phyloP scores from a whole-genome alignment of 257 asterid genomes.

The Rhazya stricta region DNA sequence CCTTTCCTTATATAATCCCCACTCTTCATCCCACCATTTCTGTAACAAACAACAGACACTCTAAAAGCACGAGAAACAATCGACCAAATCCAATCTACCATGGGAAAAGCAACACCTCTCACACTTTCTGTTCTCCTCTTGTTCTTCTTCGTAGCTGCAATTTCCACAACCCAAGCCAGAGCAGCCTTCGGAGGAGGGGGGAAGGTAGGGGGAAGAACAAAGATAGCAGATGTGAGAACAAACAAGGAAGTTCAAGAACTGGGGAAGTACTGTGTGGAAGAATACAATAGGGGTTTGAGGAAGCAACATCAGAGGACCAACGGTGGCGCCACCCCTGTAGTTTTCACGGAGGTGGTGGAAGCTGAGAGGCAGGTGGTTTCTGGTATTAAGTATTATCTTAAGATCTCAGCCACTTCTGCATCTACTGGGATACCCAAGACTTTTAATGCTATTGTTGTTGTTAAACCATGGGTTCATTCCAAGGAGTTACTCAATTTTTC shows the following conservation, averaged over 20 bases:
- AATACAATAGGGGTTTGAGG: constrained; percentile 15
- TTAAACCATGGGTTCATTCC: constrained; percentile 43
- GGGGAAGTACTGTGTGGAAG: constrained; percentile 55
- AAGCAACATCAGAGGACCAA: background rate
- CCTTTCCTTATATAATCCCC: constrained; percentile 8
- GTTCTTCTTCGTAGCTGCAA: constrained; percentile 8
- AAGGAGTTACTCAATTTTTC: constrained; percentile 38
- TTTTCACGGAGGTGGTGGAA: constrained; percentile 45
- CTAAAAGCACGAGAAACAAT: background rate
- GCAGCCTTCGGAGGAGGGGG: constrained; percentile 15
- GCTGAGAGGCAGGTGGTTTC: constrained; percentile 78
- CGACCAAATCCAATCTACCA: background rate
- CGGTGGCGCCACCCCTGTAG: background rate
- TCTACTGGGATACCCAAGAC: constrained; percentile 13
- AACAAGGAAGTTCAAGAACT: constrained; percentile 53
- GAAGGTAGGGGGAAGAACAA: constrained; percentile 40
- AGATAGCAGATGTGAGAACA: constrained; percentile 37
- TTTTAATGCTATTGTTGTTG: constrained; percentile 55
- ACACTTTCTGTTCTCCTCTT: constrained; percentile 7
- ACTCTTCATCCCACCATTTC: background rate
- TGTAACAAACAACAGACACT: background rate
- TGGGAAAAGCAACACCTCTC: constrained; percentile 11
- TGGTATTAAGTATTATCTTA: constrained; percentile 63
- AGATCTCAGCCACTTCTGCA: constrained; percentile 35
- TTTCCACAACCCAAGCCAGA: constrained; percentile 7